A percentile compares a stretch with the other conserved stretches of the same genome.
These are phyloP conservation scores for Alternaria postmessia DNA, from an alignment of 2,329 filamentous ascomycete species.

Conservation along the genomic window DNA sequence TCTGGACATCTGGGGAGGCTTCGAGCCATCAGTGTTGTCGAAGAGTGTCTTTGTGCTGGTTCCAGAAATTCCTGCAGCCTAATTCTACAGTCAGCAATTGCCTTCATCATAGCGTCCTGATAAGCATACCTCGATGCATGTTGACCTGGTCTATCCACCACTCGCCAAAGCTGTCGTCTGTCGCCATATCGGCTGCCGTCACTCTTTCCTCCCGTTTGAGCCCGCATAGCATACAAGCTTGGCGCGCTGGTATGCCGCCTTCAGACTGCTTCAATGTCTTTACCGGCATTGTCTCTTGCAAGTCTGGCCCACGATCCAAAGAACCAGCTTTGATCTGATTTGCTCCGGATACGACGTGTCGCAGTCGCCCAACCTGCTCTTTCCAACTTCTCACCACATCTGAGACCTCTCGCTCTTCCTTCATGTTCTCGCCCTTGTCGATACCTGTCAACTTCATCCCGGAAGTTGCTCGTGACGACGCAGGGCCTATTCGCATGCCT, in stretches of 20 bases:
- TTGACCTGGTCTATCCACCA: constrained; percentile 83
- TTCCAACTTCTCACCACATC: constrained; percentile 81
- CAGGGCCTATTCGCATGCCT: constrained; percentile 83
- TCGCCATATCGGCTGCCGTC: constrained; percentile 73
- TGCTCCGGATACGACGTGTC: constrained; percentile 73
- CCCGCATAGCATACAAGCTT: constrained; percentile 85
- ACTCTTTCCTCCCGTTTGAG: constrained; percentile 87
- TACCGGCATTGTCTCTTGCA: constrained; percentile 73
- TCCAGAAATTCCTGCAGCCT: constrained; percentile 86
- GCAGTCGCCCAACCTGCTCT: constrained; percentile 75
- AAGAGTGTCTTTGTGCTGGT: constrained; percentile 74
- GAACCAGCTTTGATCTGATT: constrained; percentile 59
- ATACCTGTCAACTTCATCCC: constrained; percentile 92
- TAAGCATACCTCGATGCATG: constrained; percentile 69
- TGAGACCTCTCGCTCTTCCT: constrained; percentile 84
- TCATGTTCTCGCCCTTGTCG: constrained; percentile 80
- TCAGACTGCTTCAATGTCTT: constrained; percentile 67
- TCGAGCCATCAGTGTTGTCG: constrained; percentile 66
- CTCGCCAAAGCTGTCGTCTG: constrained; percentile 93
- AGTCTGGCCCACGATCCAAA: constrained; percentile 68
- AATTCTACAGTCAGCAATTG: constrained; percentile 47
- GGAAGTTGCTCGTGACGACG: constrained; percentile 71
- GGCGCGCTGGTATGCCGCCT: constrained; percentile 75
- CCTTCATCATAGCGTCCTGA: neutral
- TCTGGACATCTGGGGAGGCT: neutral